Percentiles rank a stretch among this genome's conserved stretches.
Conservation (phyloP, 176 grass and related monocot species). For the Hsuehochloa calcarea region DNA sequence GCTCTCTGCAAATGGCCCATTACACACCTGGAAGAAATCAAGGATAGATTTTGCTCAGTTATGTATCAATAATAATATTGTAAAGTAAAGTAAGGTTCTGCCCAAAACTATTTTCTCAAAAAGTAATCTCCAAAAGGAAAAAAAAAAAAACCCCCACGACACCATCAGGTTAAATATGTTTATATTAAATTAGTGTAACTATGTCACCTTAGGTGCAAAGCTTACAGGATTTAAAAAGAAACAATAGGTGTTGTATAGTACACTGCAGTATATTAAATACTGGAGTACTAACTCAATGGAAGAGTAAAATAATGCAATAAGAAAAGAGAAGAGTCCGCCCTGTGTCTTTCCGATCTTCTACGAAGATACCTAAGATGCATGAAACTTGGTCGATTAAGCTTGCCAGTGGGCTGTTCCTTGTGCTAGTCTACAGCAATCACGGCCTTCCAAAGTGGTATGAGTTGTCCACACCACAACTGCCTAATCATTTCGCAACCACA, state of each 20-base stretch:
- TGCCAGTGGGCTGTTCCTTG: background rate
- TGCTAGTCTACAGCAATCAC: background rate
- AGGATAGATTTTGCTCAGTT: background rate
- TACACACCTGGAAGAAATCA: conserved; percentile 12
- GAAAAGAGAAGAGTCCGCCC: background rate
- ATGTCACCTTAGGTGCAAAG: background rate
- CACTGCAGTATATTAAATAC: background rate
- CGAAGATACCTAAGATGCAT: conserved; percentile 27
- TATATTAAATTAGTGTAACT: background rate
- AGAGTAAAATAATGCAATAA: conserved; percentile 21
- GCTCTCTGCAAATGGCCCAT: background rate
- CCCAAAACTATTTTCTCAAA: conserved; percentile 1
- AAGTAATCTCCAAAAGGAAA: conserved; percentile 1
- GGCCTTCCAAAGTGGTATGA: conserved; percentile 11
- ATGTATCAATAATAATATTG: background rate
- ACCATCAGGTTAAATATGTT: conserved; percentile 3
- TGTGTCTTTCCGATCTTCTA: background rate
- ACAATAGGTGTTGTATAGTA: background rate
- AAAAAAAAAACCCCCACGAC: background rate
- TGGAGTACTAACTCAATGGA: background rate
- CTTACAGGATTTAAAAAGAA: conserved; percentile 17
- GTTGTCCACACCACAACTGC: conserved; percentile 11
- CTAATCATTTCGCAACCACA: conserved; percentile 28
- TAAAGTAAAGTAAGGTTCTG: background rate
- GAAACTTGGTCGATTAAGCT: conserved; percentile 2